phyloP scores from a whole-genome alignment of 2,329 filamentous ascomycete species.

The Trichoderma sp. region DNA sequence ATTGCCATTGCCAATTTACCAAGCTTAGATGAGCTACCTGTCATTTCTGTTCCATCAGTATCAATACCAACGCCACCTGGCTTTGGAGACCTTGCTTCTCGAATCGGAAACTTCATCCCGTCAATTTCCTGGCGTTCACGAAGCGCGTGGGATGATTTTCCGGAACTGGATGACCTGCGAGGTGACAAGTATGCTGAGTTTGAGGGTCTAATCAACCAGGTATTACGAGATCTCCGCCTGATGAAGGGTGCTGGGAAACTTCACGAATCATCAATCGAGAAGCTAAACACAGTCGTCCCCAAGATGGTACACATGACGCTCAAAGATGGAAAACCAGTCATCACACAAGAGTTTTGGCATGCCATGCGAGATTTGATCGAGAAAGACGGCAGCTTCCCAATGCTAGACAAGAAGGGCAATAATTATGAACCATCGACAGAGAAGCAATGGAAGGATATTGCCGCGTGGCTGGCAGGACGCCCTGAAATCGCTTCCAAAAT shows the following conservation, averaged over 20 bases:
- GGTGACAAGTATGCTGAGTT: constrained; percentile 29
- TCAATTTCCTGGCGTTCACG: constrained; percentile 35
- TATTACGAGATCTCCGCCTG: constrained; percentile 26
- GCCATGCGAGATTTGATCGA: constrained; percentile 60
- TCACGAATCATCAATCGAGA: constrained; percentile 43
- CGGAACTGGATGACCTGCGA: constrained; percentile 11
- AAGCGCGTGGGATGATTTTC: constrained; percentile 28
- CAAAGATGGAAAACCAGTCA: constrained; percentile 52
- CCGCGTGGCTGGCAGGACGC: constrained; percentile 44
- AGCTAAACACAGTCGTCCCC: constrained; percentile 56
- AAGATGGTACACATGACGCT: constrained; percentile 57
- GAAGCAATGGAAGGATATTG: constrained; percentile 50
- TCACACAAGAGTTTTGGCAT: constrained; percentile 65
- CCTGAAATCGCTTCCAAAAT: constrained; percentile 35
- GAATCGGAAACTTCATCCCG: constrained; percentile 30
- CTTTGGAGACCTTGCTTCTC: not conserved
- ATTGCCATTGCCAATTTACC: constrained; percentile 12
- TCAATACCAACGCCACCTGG: not conserved
- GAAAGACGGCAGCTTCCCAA: constrained; percentile 50
- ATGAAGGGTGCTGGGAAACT: constrained; percentile 37
- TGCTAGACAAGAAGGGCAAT: constrained; percentile 44
- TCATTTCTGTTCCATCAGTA: not conserved
- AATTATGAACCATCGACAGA: constrained; percentile 47
- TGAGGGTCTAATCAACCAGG: constrained; percentile 32
- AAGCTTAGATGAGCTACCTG: not conserved